Evolutionary conservation across 106 monocot species (phyloP).

Genomic region (Dendrobium chrysotoxum): DNA sequence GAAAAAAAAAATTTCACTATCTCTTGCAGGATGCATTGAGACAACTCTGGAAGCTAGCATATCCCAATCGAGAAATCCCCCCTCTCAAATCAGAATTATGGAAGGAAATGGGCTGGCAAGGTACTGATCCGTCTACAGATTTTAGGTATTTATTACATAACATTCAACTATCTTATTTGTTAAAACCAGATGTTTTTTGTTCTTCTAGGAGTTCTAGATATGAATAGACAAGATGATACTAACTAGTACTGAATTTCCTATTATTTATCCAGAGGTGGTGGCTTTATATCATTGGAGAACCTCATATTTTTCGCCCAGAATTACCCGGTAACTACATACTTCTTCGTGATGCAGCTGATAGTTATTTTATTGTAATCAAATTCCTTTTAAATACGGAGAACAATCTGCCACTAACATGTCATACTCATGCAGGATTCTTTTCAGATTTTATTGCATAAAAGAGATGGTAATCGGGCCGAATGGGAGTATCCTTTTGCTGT

Average conservation of each 20-base stretch:
- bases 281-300: conserved; percentile 86
- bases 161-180: not conserved
- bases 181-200: not conserved
- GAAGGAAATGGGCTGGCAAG: conserved; percentile 87
- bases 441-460: conserved; percentile 53
- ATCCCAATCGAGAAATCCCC: conserved; percentile 63
- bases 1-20: not conserved
- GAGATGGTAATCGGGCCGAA: conserved; percentile 44
- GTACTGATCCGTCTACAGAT: conserved; percentile 70
- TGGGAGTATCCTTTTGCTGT: conserved; percentile 90
- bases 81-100: conserved; percentile 66
- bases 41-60: conserved; percentile 77
- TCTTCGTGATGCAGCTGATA: not conserved
- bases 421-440: conserved; percentile 42
- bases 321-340: conserved; percentile 51
- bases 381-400: too few species aligned
- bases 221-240: not conserved
- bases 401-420: too few species aligned
- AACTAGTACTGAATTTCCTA: not conserved
- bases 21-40: conserved; percentile 59
- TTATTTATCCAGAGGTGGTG: conserved; percentile 58
- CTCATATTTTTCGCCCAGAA: conserved; percentile 81
- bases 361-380: not conserved
- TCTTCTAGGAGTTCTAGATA: not conserved
- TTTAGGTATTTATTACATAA: conserved; percentile 39